Evolutionary conservation across 192 early-diverging fungal species (phyloP).

Genomic region (Entomortierella parvispora): DNA sequence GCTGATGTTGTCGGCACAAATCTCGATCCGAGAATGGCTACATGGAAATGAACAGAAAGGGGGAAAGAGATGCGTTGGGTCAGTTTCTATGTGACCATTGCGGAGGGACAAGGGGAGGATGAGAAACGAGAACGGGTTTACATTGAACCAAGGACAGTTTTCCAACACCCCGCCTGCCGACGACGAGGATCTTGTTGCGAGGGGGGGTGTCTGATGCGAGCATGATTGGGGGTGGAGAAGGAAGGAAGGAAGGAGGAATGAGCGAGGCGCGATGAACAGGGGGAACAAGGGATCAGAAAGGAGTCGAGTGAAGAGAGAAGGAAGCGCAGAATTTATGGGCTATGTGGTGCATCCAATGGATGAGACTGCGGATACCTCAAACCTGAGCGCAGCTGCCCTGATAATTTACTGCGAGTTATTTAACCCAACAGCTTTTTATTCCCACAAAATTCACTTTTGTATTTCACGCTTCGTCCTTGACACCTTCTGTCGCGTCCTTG

Average conservation of each 20-base stretch:
- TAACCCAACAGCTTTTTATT: too few relatives aligned
- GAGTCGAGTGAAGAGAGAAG: neutral
- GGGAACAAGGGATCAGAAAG: neutral
- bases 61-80: neutral
- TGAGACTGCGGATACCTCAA: too few relatives aligned
- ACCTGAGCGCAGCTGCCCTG: too few relatives aligned
- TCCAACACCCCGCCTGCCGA: conserved; percentile 59
- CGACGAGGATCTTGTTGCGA: conserved; percentile 70
- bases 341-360: too few relatives aligned
- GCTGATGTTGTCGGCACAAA: conserved; percentile 45
- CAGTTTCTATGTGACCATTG: neutral
- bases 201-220: conserved; percentile 15
- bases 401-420: too few relatives aligned
- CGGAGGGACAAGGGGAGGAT: neutral
- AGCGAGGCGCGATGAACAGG: neutral
- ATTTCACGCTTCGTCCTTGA: too few relatives aligned
- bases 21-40: conserved; percentile 51
- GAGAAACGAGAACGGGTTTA: too few relatives aligned
- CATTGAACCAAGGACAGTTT: conserved; percentile 64
- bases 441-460: too few relatives aligned
- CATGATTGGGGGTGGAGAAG: conserved; percentile 1
- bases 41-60: too few relatives aligned
- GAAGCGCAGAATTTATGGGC: too few relatives aligned
- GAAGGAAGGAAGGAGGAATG: neutral
- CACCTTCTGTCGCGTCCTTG: too few relatives aligned